These are phyloP conservation scores for Closterium sp. DNA, from an alignment of 139 green algal species.

Conservation along the genomic window DNA sequence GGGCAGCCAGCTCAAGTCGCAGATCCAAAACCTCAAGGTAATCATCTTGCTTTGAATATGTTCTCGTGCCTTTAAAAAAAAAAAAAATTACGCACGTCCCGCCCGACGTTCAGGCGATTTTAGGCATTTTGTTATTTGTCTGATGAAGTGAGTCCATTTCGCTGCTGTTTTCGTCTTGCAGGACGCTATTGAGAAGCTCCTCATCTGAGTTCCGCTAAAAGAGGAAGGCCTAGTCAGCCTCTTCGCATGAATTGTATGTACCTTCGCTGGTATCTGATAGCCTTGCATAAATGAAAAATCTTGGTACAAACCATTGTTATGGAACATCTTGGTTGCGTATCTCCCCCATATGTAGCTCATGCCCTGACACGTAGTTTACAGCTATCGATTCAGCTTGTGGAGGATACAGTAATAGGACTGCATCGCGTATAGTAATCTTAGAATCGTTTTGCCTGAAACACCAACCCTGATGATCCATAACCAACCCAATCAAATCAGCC, in stretches of 20 bases:
- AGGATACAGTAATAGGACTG: too few species aligned
- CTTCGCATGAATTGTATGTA: too few species aligned
- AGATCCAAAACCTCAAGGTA: conserved; percentile 91
- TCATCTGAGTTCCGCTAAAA: conserved; percentile 68
- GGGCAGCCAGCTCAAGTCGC: conserved; percentile 91
- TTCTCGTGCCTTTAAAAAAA: conserved; percentile 2
- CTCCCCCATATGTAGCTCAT: too few species aligned
- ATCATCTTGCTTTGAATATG: conserved; percentile 5
- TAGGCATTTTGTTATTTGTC: conserved; percentile 1
- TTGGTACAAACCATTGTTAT: too few species aligned
- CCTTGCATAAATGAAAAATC: too few species aligned
- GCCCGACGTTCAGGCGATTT: background rate
- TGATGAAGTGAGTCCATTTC: background rate
- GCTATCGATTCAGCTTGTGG: too few species aligned
- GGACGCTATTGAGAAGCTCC: conserved; percentile 92
- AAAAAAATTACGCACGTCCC: background rate
- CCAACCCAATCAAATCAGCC: background rate
- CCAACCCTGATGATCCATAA: too few species aligned
- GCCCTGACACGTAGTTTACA: too few species aligned
- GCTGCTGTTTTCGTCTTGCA: conserved; percentile 13
- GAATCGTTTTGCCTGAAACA: too few species aligned
- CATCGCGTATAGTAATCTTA: too few species aligned
- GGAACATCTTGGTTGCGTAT: too few species aligned
- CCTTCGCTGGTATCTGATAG: too few species aligned
- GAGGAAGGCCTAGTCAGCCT: background rate